Evolutionary conservation across 805 yeast genomes (phyloP).

Genomic region (Schwanniomyces vanrijiae): DNA sequence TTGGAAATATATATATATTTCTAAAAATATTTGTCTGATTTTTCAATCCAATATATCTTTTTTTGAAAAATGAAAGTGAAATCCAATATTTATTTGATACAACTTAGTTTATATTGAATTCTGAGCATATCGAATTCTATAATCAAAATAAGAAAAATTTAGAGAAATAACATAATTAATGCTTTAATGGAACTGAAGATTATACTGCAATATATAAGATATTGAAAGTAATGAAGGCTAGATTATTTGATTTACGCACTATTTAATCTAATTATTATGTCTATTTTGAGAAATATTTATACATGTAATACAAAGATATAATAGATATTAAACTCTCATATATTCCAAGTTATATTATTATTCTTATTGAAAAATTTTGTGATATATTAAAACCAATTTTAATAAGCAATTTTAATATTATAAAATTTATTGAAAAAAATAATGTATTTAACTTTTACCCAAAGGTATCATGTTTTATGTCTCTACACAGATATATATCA

Average conservation of each 20-base stretch:
- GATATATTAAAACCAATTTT: not conserved
- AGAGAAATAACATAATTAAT: not conserved
- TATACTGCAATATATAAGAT: not conserved
- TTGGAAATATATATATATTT: too few relatives aligned
- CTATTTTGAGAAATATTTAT: not conserved
- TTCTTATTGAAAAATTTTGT: not conserved
- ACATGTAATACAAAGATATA: not conserved
- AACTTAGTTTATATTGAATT: not conserved
- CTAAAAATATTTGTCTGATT: too few relatives aligned
- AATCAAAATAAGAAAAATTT: not conserved
- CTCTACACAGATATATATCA: too few relatives aligned
- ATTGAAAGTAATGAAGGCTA: not conserved
- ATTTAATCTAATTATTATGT: not conserved
- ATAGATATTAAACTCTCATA: not conserved
- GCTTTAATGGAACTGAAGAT: not conserved
- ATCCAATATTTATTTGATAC: not conserved
- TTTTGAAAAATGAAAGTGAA: not conserved
- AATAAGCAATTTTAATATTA: too few relatives aligned
- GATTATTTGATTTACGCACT: not conserved
- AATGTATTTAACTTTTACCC: too few relatives aligned
- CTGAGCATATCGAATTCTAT: not conserved
- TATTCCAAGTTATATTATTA: not conserved
- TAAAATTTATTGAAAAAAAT: too few relatives aligned
- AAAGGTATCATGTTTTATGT: too few relatives aligned
- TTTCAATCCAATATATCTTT: too few relatives aligned